These are phyloP conservation scores for Macroventuria anomochaeta DNA, from an alignment of 2,329 filamentous ascomycete species.

Conservation along the genomic window DNA sequence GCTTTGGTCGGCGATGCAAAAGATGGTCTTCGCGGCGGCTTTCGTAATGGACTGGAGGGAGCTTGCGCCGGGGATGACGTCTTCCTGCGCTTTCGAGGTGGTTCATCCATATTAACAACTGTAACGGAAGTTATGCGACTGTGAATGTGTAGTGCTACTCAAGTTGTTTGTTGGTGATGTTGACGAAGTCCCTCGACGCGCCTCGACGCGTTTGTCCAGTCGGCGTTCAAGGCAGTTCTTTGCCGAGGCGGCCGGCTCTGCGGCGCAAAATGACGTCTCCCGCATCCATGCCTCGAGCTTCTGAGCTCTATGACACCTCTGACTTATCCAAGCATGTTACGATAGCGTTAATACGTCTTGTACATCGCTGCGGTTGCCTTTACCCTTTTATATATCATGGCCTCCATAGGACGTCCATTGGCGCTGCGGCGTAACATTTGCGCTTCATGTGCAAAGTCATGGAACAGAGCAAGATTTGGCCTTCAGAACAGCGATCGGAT, in stretches of 20 bases:
- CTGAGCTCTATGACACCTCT: slow-evolving; percentile 9
- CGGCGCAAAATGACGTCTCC: slow-evolving; percentile 45
- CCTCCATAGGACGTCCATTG: slow-evolving; percentile 15
- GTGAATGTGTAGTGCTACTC: background rate
- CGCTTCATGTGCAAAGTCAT: slow-evolving; percentile 32
- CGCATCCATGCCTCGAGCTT: slow-evolving; percentile 4
- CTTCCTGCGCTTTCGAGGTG: slow-evolving; percentile 44
- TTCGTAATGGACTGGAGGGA: slow-evolving; percentile 35
- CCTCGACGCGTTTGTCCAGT: slow-evolving; percentile 32
- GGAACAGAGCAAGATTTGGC: slow-evolving; percentile 27
- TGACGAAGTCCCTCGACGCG: slow-evolving; percentile 30
- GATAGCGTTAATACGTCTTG: background rate
- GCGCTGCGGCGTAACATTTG: slow-evolving; percentile 34
- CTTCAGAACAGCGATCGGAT: slow-evolving; percentile 45
- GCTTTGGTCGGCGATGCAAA: slow-evolving; percentile 51
- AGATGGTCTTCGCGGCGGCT: slow-evolving; percentile 45
- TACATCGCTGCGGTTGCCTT: background rate
- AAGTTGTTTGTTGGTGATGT: slow-evolving; percentile 13
- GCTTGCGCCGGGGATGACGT: slow-evolving; percentile 38
- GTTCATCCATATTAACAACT: slow-evolving; percentile 37
- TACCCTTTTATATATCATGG: background rate
- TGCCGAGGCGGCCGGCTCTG: slow-evolving; percentile 35
- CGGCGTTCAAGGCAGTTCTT: slow-evolving; percentile 25
- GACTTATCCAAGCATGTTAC: slow-evolving; percentile 11
- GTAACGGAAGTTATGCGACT: background rate